phyloP scores from a whole-genome alignment of 257 asterid genomes.

The Ehretia macrophylla region DNA sequence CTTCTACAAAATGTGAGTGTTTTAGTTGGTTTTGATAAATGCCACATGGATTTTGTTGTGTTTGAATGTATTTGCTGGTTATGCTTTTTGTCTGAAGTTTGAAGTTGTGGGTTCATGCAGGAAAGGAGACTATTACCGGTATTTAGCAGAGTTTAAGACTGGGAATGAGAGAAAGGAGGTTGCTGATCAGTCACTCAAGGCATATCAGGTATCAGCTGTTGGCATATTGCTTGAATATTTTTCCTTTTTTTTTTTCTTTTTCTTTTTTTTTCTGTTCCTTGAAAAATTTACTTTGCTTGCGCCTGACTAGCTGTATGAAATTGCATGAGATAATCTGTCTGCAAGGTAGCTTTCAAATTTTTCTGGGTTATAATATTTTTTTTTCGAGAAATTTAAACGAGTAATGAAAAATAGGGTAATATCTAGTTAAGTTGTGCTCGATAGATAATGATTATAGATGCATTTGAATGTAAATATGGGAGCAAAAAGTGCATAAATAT shows the following conservation, averaged over 20 bases:
- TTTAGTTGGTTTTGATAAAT: background rate
- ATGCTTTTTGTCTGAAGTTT: no score
- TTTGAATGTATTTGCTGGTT: background rate
- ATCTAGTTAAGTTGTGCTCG: no score
- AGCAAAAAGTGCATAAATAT: slow-evolving; percentile 20
- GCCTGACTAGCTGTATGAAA: background rate
- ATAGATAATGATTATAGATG: background rate
- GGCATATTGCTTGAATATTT: no score
- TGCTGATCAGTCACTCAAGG: slow-evolving; percentile 16
- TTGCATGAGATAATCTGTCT: no score
- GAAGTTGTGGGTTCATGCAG: slow-evolving; percentile 3
- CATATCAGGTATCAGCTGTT: slow-evolving; percentile 10
- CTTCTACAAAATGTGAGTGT: slow-evolving; percentile 19
- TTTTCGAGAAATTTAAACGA: no score
- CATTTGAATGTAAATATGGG: slow-evolving; percentile 3
- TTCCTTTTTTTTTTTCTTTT: no score
- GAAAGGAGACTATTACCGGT: slow-evolving; percentile 20
- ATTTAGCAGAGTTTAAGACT: slow-evolving; percentile 16
- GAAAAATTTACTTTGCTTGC: background rate
- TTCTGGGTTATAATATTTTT: no score
- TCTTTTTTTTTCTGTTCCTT: no score
- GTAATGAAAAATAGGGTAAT: no score
- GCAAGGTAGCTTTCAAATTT: no score
- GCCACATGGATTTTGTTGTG: background rate
- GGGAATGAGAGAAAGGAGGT: slow-evolving; percentile 15